These are phyloP conservation scores for Irpex sp. DNA, from an alignment of 1,284 basidiomycete genomes.

Conservation along the genomic window DNA sequence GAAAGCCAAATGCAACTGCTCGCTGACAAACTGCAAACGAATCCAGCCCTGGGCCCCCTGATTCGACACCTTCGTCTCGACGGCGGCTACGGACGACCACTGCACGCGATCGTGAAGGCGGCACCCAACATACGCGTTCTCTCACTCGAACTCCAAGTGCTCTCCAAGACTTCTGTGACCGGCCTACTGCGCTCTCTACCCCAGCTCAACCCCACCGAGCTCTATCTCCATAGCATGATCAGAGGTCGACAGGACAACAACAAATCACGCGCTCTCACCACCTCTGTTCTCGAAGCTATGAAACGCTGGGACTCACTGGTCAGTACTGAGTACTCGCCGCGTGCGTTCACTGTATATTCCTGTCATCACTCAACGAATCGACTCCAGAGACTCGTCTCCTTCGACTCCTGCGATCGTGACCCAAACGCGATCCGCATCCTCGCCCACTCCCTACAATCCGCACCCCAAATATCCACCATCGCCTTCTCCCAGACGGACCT, in stretches of 20 bases:
- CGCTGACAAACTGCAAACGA: background rate
- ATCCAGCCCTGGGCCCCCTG: conserved; percentile 1
- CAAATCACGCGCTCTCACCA: background rate
- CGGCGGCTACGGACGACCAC: conserved; percentile 4
- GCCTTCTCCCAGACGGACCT: background rate
- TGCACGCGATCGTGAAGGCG: background rate
- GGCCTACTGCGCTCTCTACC: background rate
- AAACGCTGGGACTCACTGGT: background rate
- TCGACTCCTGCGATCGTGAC: background rate
- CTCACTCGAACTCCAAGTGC: background rate
- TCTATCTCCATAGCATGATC: background rate
- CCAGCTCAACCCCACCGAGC: background rate
- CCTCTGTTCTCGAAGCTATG: background rate
- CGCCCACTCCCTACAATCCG: background rate
- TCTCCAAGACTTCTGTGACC: background rate
- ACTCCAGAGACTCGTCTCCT: background rate
- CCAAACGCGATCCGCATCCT: background rate
- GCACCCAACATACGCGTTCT: conserved; percentile 2
- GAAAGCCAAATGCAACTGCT: background rate
- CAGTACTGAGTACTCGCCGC: background rate
- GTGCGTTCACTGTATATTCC: background rate
- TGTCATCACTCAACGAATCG: background rate
- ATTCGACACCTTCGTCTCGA: conserved; percentile 1
- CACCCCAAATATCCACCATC: background rate
- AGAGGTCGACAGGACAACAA: background rate